Percentiles rank a stretch among this genome's conserved stretches.
phyloP scores from a whole-genome alignment of 331 rosid genomes.

The Malus hybrid region DNA sequence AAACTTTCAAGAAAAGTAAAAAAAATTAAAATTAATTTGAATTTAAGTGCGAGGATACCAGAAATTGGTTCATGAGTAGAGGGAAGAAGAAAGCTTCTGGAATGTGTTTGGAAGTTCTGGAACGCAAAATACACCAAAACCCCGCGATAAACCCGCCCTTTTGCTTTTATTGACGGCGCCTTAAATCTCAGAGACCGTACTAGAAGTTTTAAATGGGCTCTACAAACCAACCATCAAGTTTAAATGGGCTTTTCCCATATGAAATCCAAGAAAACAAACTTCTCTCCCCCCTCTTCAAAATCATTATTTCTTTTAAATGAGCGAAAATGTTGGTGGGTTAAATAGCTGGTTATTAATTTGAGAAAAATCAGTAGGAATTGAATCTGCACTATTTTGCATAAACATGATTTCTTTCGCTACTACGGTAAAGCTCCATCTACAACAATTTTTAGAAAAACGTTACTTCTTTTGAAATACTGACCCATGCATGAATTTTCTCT shows the following conservation, averaged over 20 bases:
- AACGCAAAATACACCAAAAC: not conserved
- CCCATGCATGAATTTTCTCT: too few species aligned
- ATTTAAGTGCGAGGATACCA: not conserved
- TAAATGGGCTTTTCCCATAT: not conserved
- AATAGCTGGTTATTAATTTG: too few species aligned
- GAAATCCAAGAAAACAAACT: too few species aligned
- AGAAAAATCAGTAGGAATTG: too few species aligned
- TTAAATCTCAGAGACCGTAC: not conserved
- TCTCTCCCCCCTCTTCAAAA: too few species aligned
- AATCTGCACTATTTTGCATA: too few species aligned
- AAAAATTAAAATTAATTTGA: not conserved
- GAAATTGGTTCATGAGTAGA: slow-evolving; percentile 1
- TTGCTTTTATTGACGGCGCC: not conserved
- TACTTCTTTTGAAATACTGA: too few species aligned
- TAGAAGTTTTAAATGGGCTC: not conserved
- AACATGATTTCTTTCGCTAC: too few species aligned
- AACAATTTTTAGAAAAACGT: too few species aligned
- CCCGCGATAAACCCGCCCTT: not conserved
- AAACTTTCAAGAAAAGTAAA: not conserved
- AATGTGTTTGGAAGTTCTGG: not conserved
- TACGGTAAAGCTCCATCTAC: too few species aligned
- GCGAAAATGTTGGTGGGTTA: fast-evolving
- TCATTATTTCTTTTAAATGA: too few species aligned
- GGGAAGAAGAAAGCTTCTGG: not conserved
- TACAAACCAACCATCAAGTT: not conserved